Base-by-base conservation (phyloP, 2,329 filamentous ascomycete genomes). In the Tothia fuscella region DNA sequence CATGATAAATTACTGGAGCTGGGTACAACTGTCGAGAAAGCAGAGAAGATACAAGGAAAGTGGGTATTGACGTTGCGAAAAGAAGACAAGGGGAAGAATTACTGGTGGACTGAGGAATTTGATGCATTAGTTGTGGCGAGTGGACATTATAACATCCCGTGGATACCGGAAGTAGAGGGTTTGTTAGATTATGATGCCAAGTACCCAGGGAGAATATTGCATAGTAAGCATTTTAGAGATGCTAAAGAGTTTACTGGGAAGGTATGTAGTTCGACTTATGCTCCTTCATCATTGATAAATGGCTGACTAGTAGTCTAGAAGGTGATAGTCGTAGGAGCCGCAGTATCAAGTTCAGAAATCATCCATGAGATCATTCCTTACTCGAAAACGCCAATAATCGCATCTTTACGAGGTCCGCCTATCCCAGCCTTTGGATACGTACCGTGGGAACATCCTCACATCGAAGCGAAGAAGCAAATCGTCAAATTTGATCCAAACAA, bases 271-370 rank as follows among this genome's bases (percentile, higher is more conserved):
- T 29, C 9, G 9, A 29, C 26, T 29, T 29, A n/a, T 29, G 9
- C 26, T 9, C 9, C n/a, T n/a, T n/a, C n/a, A n/a, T n/a, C n/a
- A n/a, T n/a, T n/a, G n/a, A n/a, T n/a, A n/a, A n/a, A n/a, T n/a
- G n/a, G n/a, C n/a, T n/a, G n/a, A n/a, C n/a, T n/a, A n/a, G 9
- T n/a, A n/a, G 26, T 29, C 9, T 29, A 29, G 26, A 9, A 84
- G 58, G 82, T 91, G 9, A 60, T 95, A 4, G 71, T 95, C 0
- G 77, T 95, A 0, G 89, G 89, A 7, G 91, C 85, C 51, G 80
- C 81, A 1, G 82, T 86, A 9, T 29, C 26, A 9, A n/a, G 9
- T 9, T 29, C 26, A 29, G 26, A 29, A 29, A 29, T 29, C 26
- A 29, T 29, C n/a, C 26, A 29, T 29, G 26, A 29, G 26, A 29